phyloP scores from a whole-genome alignment of 805 yeast species.

The Scheffersomyces lignosus region DNA sequence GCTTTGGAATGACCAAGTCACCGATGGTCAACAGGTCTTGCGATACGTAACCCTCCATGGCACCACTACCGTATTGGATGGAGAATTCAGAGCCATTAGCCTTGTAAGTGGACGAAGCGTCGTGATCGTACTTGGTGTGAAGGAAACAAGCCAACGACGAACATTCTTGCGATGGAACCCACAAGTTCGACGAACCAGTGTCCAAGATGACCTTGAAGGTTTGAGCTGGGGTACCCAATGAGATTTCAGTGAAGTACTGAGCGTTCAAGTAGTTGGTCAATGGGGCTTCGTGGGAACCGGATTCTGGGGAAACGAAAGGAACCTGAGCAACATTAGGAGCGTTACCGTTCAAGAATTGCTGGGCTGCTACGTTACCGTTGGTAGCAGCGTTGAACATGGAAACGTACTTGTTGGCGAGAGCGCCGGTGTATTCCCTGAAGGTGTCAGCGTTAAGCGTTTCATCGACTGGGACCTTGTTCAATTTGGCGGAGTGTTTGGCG shows the following conservation, averaged over 20 bases:
- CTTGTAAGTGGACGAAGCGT: constrained; percentile 77
- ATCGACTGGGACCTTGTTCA: constrained; percentile 58
- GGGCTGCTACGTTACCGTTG: constrained; percentile 25
- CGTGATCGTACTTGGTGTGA: constrained; percentile 88
- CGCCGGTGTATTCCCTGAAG: constrained; percentile 53
- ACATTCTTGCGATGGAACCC: constrained; percentile 93
- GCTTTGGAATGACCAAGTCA: constrained; percentile 78
- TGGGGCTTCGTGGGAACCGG: constrained; percentile 68
- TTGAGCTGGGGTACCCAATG: constrained; percentile 92
- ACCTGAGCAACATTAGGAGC: constrained; percentile 36
- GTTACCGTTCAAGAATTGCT: too few species aligned
- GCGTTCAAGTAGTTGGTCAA: constrained; percentile 93
- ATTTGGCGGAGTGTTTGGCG: constrained; percentile 53
- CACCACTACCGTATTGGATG: constrained; percentile 90
- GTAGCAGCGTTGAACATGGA: constrained; percentile 42
- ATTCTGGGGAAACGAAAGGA: constrained; percentile 37
- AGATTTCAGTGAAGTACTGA: constrained; percentile 91
- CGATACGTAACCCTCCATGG: constrained; percentile 89
- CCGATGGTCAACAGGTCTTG: constrained; percentile 82
- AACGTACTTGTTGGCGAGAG: constrained; percentile 63
- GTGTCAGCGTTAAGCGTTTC: constrained; percentile 54
- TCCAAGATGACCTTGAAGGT: constrained; percentile 90
- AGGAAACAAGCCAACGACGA: constrained; percentile 92
- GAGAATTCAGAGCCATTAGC: constrained; percentile 84
- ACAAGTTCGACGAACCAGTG: constrained; percentile 94